phyloP scores from a whole-genome alignment of 108 stramenopile species.

The Nitzschia palea region DNA sequence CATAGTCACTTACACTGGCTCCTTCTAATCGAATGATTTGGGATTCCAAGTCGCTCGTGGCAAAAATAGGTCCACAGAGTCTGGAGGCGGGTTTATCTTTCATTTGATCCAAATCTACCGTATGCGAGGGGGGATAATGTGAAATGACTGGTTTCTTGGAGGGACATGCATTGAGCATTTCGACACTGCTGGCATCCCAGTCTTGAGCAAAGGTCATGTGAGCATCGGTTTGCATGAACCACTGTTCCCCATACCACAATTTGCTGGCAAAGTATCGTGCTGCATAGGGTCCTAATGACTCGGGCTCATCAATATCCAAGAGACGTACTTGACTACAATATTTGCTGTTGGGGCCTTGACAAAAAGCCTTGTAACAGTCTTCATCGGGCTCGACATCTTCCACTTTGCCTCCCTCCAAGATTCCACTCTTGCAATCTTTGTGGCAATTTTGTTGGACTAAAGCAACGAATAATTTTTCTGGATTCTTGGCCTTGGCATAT shows the following conservation, averaged over 20 bases:
- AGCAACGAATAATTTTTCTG: slow-evolving; percentile 89
- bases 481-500: slow-evolving; percentile 84
- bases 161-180: slow-evolving; percentile 78
- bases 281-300: slow-evolving; percentile 91
- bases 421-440: slow-evolving; percentile 69
- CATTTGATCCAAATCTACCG: slow-evolving; percentile 48
- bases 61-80: slow-evolving; percentile 87
- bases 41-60: slow-evolving; percentile 78
- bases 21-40: slow-evolving; percentile 89
- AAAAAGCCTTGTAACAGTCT: slow-evolving; percentile 75
- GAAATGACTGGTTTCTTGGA: slow-evolving; percentile 86
- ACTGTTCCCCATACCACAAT: slow-evolving; percentile 93
- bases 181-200: slow-evolving; percentile 86
- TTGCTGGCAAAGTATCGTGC: slow-evolving; percentile 91
- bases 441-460: slow-evolving; percentile 96
- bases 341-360: slow-evolving; percentile 59
- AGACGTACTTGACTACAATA: slow-evolving; percentile 76
- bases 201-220: slow-evolving; percentile 78
- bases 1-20: slow-evolving; percentile 40
- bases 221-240: slow-evolving; percentile 96
- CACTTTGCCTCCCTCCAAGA: slow-evolving; percentile 56
- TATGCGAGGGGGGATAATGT: slow-evolving; percentile 86
- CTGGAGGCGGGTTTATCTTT: slow-evolving; percentile 49
- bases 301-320: slow-evolving; percentile 88
- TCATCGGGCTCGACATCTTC: slow-evolving; percentile 70